Conservation (phyloP, 2,329 filamentous ascomycete genomes). For the Neonectria hederae region DNA sequence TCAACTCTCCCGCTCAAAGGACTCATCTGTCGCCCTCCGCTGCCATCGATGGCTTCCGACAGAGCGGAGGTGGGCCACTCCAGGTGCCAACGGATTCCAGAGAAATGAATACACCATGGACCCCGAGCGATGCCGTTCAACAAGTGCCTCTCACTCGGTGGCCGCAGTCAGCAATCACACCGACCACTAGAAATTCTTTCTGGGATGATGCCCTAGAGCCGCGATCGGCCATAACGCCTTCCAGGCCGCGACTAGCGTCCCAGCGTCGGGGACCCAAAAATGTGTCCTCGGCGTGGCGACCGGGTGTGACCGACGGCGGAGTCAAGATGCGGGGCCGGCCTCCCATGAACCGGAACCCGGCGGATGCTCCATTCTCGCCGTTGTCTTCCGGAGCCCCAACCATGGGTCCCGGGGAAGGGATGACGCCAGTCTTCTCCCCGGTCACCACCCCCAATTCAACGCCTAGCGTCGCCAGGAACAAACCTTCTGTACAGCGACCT, state of each 20-base stretch:
- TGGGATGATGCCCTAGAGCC: slow-evolving; percentile 71
- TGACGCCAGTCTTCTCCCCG: slow-evolving; percentile 16
- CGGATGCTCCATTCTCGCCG: slow-evolving; percentile 59
- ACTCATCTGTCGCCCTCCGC: slow-evolving; percentile 67
- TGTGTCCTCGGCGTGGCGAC: slow-evolving; percentile 90
- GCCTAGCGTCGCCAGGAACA: slow-evolving; percentile 3
- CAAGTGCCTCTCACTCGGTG: slow-evolving; percentile 74
- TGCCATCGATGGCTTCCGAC: slow-evolving; percentile 50
- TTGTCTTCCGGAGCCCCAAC: slow-evolving; percentile 24
- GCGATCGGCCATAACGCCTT: slow-evolving; percentile 77
- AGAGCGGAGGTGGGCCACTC: slow-evolving; percentile 55
- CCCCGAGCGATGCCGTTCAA: slow-evolving; percentile 44
- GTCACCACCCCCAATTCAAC: slow-evolving; percentile 7
- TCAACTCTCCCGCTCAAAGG: slow-evolving; percentile 64
- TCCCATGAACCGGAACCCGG: slow-evolving; percentile 69
- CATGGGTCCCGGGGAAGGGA: slow-evolving; percentile 22
- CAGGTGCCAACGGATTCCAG: slow-evolving; percentile 55
- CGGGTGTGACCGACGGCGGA: slow-evolving; percentile 66
- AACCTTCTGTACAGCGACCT: slow-evolving; percentile 5
- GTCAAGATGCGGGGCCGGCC: slow-evolving; percentile 83
- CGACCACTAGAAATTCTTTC: slow-evolving; percentile 62
- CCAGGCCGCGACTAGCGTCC: slow-evolving; percentile 57
- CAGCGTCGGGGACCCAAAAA: slow-evolving; percentile 80
- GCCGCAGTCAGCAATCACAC: slow-evolving; percentile 81
- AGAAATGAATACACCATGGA: slow-evolving; percentile 49